Evolutionary conservation across 345 rosid genomes (phyloP).

Genomic region (Camelina hispida): DNA sequence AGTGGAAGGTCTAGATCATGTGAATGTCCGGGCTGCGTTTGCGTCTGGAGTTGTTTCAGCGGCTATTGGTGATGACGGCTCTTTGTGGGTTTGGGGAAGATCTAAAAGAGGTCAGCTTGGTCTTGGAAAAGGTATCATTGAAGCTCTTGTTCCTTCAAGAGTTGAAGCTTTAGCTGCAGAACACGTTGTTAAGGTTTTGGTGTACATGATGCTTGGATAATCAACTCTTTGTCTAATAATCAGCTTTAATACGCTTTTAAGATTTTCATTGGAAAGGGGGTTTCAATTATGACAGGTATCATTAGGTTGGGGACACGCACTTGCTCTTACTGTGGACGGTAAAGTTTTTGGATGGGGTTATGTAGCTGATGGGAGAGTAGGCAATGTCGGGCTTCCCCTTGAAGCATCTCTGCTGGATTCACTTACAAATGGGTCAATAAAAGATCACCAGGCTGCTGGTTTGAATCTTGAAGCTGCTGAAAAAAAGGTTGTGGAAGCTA

Average conservation of each 20-base stretch:
- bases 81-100: constrained; percentile 96
- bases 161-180: constrained; percentile 67
- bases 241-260: not conserved
- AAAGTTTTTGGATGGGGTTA: constrained; percentile 93
- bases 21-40: constrained; percentile 60
- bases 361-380: constrained; percentile 87
- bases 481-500: constrained; percentile 66
- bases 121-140: constrained; percentile 66
- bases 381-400: constrained; percentile 56
- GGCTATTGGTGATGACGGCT: constrained; percentile 76
- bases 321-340: constrained; percentile 73
- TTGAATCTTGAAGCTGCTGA: constrained; percentile 59
- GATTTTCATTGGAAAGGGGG: not conserved
- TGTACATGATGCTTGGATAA: not conserved
- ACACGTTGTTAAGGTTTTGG: constrained; percentile 78
- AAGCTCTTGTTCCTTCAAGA: constrained; percentile 63
- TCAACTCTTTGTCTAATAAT: not conserved
- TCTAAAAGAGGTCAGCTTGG: constrained; percentile 98
- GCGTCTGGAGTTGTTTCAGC: constrained; percentile 92
- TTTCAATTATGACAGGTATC: constrained; percentile 61
- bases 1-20: constrained; percentile 67
- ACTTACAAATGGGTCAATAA: constrained; percentile 10
- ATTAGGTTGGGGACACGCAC: constrained; percentile 94
- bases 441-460: constrained; percentile 28
- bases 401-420: constrained; percentile 68